phyloP scores from a whole-genome alignment of 2,329 filamentous ascomycete species.

The Amylocarpus encephaloides region DNA sequence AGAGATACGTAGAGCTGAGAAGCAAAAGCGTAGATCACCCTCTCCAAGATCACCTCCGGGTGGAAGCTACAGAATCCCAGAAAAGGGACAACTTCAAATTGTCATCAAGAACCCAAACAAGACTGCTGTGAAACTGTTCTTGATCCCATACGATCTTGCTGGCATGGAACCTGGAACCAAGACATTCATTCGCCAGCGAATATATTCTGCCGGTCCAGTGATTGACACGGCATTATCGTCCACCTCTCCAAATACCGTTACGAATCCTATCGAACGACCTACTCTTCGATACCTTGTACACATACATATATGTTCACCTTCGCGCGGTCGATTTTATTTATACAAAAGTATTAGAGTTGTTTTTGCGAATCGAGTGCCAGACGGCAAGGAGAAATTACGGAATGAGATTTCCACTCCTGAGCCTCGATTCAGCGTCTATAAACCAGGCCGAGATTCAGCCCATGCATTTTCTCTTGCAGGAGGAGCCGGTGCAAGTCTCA shows the following conservation, averaged over 20 bases:
- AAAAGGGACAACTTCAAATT: constrained; percentile 90
- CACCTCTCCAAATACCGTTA: constrained; percentile 12
- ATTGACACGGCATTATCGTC: constrained; percentile 48
- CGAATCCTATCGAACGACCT: constrained; percentile 53
- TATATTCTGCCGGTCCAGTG: constrained; percentile 81
- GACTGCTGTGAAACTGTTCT: constrained; percentile 91
- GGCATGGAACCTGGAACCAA: constrained; percentile 94
- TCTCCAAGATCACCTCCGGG: constrained; percentile 67
- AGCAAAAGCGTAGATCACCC: constrained; percentile 52
- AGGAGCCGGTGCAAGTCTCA: constrained; percentile 43
- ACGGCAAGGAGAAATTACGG: constrained; percentile 84
- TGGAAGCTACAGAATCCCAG: constrained; percentile 88
- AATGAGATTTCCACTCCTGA: constrained; percentile 89
- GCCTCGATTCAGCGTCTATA: constrained; percentile 80
- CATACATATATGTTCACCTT: constrained; percentile 83
- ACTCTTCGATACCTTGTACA: constrained; percentile 87
- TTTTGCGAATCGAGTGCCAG: constrained; percentile 92
- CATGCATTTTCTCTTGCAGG: constrained; percentile 27
- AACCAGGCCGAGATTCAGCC: constrained; percentile 37
- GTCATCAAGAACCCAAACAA: constrained; percentile 98
- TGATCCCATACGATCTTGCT: constrained; percentile 84
- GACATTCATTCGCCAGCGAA: constrained; percentile 91
- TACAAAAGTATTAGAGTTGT: constrained; percentile 92
- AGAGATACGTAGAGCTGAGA: constrained; percentile 43
- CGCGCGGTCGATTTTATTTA: constrained; percentile 76